Base-by-base conservation (phyloP, 495 filamentous ascomycete species). In the Aspergillus indologenus region DNA sequence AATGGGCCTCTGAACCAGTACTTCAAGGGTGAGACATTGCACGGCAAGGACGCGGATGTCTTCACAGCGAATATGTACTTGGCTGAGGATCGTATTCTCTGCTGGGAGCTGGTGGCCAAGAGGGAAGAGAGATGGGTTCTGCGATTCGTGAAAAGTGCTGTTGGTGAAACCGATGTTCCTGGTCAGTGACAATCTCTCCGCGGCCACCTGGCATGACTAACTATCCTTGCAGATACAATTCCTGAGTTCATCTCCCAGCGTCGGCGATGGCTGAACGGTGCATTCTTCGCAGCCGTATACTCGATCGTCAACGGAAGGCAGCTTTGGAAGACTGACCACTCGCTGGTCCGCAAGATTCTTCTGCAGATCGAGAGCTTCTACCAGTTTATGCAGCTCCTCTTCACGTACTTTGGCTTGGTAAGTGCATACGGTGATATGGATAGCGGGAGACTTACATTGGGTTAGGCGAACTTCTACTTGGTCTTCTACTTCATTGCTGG, bases 31-130 rank as follows among this genome's bases (percentile, higher is more conserved):
- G 95, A 99, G 75, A 97, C 92, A 2, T 71, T 99, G 55, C 93
- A 96, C 68, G 95, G 95, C 12, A 90, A 96, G 65, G 91, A 98
- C 69, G 94, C 95, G 4, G 95, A 98, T 68, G 92, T 99, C 7
- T 99, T 99, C 68, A 98, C 95, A 0, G 95, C 95, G 5, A 99
- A 99, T 66, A 99, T 99, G 95, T 98, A 98, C 66, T 79, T 99
- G 47, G 95, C 95, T 14, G 95, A 99, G 70, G 95, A 99, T 77
- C 88, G 95, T 74, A 99, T 99, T 72, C 81, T 99, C 17, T 99
- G 95, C 74, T 99, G 93, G 93, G 95, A 99, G 83, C 74, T 99
- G 54, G 94, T 99, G 7, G 93, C 94, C 2, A 99, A 99, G 76
- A 79, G 91, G 59, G 89, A 87, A 65, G 94, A 96, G 75, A 83